phyloP scores from a whole-genome alignment of 179 eudicot genomes.

The Corrigiola litoralis region DNA sequence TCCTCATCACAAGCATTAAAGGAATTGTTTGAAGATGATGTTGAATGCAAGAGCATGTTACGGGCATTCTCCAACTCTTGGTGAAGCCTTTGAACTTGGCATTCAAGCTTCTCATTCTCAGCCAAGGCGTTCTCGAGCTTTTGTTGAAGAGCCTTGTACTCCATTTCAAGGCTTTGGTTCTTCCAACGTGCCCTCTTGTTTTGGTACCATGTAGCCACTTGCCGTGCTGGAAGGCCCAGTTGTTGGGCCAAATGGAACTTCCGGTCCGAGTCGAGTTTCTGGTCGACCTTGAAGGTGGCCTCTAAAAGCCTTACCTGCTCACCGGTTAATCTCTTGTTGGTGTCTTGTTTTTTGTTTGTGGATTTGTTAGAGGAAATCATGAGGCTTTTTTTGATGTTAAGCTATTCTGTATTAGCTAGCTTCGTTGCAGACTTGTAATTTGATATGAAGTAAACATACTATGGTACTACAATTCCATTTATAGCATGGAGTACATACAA shows the following conservation, averaged over 20 bases:
- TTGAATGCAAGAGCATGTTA: constrained; percentile 2
- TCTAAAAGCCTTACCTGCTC: constrained; percentile 42
- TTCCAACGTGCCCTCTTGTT: constrained; percentile 53
- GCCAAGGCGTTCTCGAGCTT: constrained; percentile 27
- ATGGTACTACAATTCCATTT: not conserved
- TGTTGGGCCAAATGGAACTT: constrained; percentile 39
- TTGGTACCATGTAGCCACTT: constrained; percentile 50
- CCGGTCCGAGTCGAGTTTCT: constrained; percentile 36
- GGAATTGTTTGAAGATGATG: constrained; percentile 11
- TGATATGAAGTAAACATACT: no score
- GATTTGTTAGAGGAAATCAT: constrained; percentile 2
- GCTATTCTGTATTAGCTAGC: not conserved
- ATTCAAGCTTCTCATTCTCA: constrained; percentile 35
- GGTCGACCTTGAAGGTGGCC: constrained; percentile 37
- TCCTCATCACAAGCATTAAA: constrained; percentile 33
- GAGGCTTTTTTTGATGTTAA: not conserved
- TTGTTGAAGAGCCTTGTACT: constrained; percentile 19
- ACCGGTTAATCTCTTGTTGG: constrained; percentile 36
- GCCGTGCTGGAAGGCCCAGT: constrained; percentile 35
- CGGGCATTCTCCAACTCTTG: constrained; percentile 29
- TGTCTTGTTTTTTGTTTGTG: constrained; percentile 2
- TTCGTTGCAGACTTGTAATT: no score
- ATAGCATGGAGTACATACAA: not conserved
- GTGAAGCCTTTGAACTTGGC: constrained; percentile 37
- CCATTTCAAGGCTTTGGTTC: constrained; percentile 39